phyloP scores from a whole-genome alignment of 768 basidiomycete genomes.

The Hydnomerulius pinastri region DNA sequence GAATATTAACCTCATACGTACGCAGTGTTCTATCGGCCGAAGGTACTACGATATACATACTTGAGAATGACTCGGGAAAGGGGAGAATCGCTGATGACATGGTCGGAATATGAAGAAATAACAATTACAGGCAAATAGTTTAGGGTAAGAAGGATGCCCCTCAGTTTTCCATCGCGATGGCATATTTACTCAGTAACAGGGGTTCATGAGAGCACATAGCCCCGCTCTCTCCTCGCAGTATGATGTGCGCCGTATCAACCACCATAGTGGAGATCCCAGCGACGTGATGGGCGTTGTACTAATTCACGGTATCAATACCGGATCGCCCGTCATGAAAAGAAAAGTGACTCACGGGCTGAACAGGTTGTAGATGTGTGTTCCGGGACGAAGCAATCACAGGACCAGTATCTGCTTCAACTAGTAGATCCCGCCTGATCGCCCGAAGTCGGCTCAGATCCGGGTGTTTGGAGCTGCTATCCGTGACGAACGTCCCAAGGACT shows the following conservation, averaged over 20 bases:
- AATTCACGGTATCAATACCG: neutral
- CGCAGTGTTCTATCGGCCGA: too few relatives aligned
- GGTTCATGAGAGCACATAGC: neutral
- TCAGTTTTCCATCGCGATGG: too few relatives aligned
- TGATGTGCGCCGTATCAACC: neutral
- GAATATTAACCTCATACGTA: too few relatives aligned
- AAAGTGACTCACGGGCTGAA: neutral
- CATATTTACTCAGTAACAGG: neutral
- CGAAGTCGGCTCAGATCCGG: neutral
- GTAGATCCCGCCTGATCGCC: neutral
- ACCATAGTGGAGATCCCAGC: neutral
- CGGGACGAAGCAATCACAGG: neutral
- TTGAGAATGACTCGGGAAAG: too few relatives aligned
- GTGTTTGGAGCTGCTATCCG: neutral
- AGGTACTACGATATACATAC: too few relatives aligned
- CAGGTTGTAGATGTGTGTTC: neutral
- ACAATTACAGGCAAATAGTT: too few relatives aligned
- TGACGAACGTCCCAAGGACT: neutral
- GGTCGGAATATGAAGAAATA: too few relatives aligned
- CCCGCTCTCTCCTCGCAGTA: neutral
- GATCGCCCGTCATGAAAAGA: neutral
- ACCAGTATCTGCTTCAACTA: neutral
- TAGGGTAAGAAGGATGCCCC: too few relatives aligned
- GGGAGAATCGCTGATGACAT: too few relatives aligned
- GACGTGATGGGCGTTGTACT: neutral